Conservation (phyloP, 108 stramenopile genomes). For the Skeletonema marinoi region DNA sequence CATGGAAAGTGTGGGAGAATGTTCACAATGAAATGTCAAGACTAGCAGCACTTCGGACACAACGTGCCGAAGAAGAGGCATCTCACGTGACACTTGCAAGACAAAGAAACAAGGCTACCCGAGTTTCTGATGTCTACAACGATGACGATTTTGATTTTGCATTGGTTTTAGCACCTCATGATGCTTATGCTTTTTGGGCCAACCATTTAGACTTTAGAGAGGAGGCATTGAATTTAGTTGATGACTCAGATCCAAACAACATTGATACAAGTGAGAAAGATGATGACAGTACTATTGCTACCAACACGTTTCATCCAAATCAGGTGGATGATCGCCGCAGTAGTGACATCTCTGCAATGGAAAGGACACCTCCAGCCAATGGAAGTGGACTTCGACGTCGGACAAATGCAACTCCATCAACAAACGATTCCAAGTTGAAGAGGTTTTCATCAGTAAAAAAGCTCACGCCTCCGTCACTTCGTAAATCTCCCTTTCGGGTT, state of each 20-base stretch:
- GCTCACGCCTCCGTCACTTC: conserved; percentile 24
- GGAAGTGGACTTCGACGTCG: conserved; percentile 43
- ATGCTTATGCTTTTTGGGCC: conserved; percentile 81
- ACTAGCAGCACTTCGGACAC: conserved; percentile 27
- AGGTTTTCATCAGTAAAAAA: conserved; percentile 15
- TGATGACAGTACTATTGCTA: conserved; percentile 45
- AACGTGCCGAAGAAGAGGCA: conserved; percentile 33
- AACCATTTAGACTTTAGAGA: conserved; percentile 82
- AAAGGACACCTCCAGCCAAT: conserved; percentile 13
- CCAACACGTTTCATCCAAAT: conserved; percentile 12
- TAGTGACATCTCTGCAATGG: background rate
- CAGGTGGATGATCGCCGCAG: background rate
- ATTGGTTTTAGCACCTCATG: conserved; percentile 74
- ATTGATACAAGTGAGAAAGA: conserved; percentile 31
- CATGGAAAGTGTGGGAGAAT: conserved; percentile 48
- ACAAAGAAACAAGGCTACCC: conserved; percentile 37
- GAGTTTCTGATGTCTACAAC: conserved; percentile 45
- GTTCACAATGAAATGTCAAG: conserved; percentile 51
- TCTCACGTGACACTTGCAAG: conserved; percentile 47
- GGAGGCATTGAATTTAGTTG: conserved; percentile 65
- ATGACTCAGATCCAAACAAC: conserved; percentile 25
- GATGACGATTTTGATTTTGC: conserved; percentile 82
- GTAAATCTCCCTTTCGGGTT: conserved; percentile 25
- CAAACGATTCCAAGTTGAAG: conserved; percentile 9
- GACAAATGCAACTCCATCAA: conserved; percentile 17